Base-by-base conservation (phyloP, 805 yeast species). In the Spathaspora sp. region DNA sequence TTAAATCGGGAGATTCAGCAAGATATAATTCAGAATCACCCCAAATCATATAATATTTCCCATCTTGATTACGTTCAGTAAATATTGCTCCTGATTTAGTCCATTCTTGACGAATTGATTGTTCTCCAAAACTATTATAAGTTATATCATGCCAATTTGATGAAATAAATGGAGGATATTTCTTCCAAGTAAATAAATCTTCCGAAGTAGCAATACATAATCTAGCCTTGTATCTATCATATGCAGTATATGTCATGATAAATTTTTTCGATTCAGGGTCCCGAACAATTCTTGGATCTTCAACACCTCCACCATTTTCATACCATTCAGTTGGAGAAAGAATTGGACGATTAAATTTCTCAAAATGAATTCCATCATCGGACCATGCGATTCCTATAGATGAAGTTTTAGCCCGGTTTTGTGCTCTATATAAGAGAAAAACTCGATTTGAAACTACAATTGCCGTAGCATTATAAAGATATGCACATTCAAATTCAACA, bases 1-100 rank as follows among this genome's bases (percentile, higher is more conserved):
- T 54, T 51, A 72, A 54, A 51, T 73, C 76, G 28, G 55, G 56
- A 9, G 73, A 66, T 28, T 56, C 62, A 3, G 76, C 77, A 54
- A 73, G 60, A 53, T 70, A 67, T 50, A 73, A 63, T 35, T 66
- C 65, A 10, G 69, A 62, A 56, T 73, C 78, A 19, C 78, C 78
- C 75, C 75, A 73, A 19, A 73, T 64, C 78, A 73, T 73, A 54
- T 72, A 70, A 52, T 68, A 73, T 39, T 62, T 60, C 3, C 75
- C 75, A 52, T 70, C 71, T 16, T 53, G 52, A 46, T 61, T 60
- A 31, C 47, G 55, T 40, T 72, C 73, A 6, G 64, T 64, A 52
- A 73, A 69, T 1, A 73, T 56, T 2, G 77, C 76, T 1, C 76
- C 78, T 16, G 71, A 65, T 56, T 73, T 73, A 71, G 68, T 73